A percentile compares a stretch with the other conserved stretches of the same genome.
Evolutionary conservation across 768 basidiomycete genomes (phyloP).

Genomic region (Boletus sp.): DNA sequence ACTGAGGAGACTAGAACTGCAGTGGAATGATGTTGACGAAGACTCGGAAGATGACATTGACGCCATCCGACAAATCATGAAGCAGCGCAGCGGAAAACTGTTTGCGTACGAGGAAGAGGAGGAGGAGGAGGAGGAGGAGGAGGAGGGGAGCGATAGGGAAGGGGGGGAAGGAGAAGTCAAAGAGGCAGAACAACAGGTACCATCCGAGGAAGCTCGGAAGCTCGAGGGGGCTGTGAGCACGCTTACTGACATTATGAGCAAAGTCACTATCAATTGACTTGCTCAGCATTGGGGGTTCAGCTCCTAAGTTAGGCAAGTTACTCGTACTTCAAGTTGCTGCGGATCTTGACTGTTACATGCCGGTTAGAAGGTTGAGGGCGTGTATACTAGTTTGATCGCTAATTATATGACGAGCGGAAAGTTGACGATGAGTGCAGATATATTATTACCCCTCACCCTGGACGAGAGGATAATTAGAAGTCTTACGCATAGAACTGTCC

Average conservation of each 20-base stretch:
- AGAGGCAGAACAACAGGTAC: slow-evolving; percentile 20
- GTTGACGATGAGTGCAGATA: background rate
- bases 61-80: slow-evolving; percentile 52
- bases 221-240: slow-evolving; percentile 46
- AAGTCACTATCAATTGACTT: slow-evolving; percentile 49
- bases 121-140: slow-evolving; percentile 66
- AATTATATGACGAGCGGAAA: slow-evolving; percentile 11
- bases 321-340: background rate
- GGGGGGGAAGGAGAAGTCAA: slow-evolving; percentile 31
- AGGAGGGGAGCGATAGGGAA: slow-evolving; percentile 48
- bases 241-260: slow-evolving; percentile 65
- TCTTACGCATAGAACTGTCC: background rate
- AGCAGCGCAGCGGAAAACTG: slow-evolving; percentile 65
- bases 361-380: background rate
- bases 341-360: slow-evolving; percentile 4
- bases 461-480: background rate
- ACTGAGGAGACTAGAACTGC: slow-evolving; percentile 75
- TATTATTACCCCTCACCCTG: background rate
- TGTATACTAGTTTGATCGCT: slow-evolving; percentile 27
- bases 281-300: background rate
- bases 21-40: slow-evolving; percentile 88
- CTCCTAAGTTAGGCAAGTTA: background rate
- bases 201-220: slow-evolving; percentile 25
- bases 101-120: slow-evolving; percentile 79
- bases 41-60: slow-evolving; percentile 59